Evolutionary conservation across 2,329 filamentous ascomycete species (phyloP), one percentile per base, ranked within the genome.

Genomic region (Graphilbum ipis-grandicollis): DNA sequence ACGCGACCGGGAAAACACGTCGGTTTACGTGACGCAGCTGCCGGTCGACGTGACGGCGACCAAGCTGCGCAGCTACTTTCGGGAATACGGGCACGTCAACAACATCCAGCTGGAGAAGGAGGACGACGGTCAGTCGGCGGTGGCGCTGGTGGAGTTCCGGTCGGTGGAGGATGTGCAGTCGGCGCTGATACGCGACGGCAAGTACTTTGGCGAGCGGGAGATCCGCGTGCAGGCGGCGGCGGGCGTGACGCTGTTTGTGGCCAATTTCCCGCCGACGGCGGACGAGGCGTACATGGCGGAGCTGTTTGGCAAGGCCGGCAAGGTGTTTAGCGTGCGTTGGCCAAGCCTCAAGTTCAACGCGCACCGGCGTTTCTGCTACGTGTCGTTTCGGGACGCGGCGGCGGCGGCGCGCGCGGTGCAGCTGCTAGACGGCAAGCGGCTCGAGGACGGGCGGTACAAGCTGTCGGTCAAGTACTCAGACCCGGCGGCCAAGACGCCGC

Each of bases 331-430:
- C 48, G 68, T 96, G 36, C 78, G 90, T 18, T 90, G 90, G 58
- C 90, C 90, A 2, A 93, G 84, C 39, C 69, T 98, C 36, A 92
- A 92, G 53, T 85, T 70, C 55, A 88, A 94, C 49, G 77, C 79
- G 2, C 77, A 82, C 47, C 81, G 90, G 23, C 79, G 90, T 19
- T 98, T 98, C 59, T 94, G 86, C 60, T 98, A 98, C 54, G 67
- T 94, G 7, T 83, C 92, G n/a, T 94, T 94, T 52, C 68, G 75
- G 34, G 72, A 74, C 23, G 56, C 68, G 3, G 65, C 66, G n/a
- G 69, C 71, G 36, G 82, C 85, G 1, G 65, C 72, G 29, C 72
- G 70, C 34, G 86, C 86, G 1, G 78, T 76, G 1, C 59, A 71
- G 40, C 68, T n/a, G n/a, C n/a, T 93, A 34, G 68, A 94, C 49